These are phyloP conservation scores for Dendrobium chrysotoxum DNA, from an alignment of 106 monocot species.

Conservation along the genomic window DNA sequence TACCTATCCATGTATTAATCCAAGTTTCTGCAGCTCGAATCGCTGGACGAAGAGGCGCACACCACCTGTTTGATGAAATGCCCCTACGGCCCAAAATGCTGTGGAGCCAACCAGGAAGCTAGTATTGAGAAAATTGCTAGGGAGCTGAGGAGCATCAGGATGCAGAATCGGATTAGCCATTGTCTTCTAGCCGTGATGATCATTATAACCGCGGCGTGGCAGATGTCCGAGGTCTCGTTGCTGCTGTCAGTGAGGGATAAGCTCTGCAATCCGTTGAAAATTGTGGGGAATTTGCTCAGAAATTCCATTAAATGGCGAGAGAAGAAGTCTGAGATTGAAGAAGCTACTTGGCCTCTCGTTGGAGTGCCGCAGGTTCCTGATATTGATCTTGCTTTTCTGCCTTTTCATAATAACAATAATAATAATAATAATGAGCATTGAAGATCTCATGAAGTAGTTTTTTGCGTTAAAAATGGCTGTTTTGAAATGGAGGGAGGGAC, in stretches of 20 bases:
- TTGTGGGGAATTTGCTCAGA: constrained; percentile 30
- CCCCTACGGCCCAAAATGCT: not conserved
- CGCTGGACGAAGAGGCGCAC: constrained; percentile 10
- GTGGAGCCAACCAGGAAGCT: constrained; percentile 2
- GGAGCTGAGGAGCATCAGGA: constrained; percentile 48
- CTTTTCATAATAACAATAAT: constrained; percentile 4
- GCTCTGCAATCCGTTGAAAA: constrained; percentile 30
- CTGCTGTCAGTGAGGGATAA: constrained; percentile 30
- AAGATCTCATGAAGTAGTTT: not conserved
- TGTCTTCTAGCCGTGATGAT: constrained; percentile 45
- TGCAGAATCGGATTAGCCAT: constrained; percentile 57
- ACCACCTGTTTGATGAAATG: not conserved
- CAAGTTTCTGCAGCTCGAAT: constrained; percentile 14
- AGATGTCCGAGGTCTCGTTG: constrained; percentile 35
- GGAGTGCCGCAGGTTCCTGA: constrained; percentile 22
- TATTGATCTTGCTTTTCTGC: constrained; percentile 21
- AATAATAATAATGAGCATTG: not conserved
- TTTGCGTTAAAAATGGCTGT: constrained; percentile 1
- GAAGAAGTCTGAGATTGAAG: constrained; percentile 18
- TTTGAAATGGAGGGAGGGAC: not conserved
- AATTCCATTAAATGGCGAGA: constrained; percentile 1
- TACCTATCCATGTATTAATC: not conserved
- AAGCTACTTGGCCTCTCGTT: constrained; percentile 18
- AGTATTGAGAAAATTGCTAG: constrained; percentile 24
- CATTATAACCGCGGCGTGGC: constrained; percentile 38